These are phyloP conservation scores for Vigna mungo DNA, from an alignment of 306 rosid species.

Conservation along the genomic window DNA sequence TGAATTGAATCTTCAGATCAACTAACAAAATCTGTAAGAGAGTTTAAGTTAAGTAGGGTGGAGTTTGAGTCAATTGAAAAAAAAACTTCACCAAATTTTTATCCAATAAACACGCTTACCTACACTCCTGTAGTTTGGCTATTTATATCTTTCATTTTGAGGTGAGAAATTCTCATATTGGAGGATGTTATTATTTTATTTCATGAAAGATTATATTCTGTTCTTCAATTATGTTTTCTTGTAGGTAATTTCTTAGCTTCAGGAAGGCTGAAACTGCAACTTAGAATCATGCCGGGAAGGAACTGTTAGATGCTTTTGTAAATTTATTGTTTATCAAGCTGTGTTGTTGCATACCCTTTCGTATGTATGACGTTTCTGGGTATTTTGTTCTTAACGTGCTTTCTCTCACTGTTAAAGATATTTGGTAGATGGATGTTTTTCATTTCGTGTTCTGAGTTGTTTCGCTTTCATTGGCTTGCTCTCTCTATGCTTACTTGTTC, in stretches of 20 bases:
- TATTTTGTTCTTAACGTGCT: background rate
- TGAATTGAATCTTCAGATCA: no score
- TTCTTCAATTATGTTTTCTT: background rate
- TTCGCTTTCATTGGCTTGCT: background rate
- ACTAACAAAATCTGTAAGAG: no score
- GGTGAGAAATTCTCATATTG: background rate
- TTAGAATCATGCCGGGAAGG: background rate
- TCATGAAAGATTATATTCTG: background rate
- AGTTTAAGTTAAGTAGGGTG: no score
- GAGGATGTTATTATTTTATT: background rate
- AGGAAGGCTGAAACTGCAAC: background rate
- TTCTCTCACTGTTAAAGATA: background rate
- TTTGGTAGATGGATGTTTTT: background rate
- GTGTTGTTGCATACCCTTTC: background rate
- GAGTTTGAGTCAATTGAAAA: no score
- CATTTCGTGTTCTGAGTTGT: slow-evolving; percentile 2
- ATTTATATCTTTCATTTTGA: background rate
- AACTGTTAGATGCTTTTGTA: background rate
- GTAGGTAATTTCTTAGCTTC: background rate
- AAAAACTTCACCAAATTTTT: no score
- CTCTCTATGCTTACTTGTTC: background rate
- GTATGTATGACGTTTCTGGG: background rate
- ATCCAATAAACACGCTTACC: background rate
- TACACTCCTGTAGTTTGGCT: background rate
- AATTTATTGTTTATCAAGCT: background rate